Evolutionary conservation across 108 stramenopile genomes (phyloP), one percentile per base, ranked within the genome.

Genomic region (Licmophora abbreviata): DNA sequence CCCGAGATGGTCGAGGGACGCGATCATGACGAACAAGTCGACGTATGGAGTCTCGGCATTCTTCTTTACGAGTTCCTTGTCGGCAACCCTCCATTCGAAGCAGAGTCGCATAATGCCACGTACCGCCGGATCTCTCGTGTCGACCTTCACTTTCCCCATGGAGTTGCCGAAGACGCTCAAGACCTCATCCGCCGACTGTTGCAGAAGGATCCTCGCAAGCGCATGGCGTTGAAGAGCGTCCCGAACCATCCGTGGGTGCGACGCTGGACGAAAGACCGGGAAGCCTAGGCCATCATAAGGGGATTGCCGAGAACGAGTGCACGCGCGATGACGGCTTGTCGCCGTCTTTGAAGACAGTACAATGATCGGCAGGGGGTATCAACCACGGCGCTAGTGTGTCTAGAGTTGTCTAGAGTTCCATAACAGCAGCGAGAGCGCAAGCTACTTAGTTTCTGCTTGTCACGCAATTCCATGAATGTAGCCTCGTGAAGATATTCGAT

Each of bases 1-100:
- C 98, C 98, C 9, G 98, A 99, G 51, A 99, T 99, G 96, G 92
- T 99, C 23, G 95, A 96, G 70, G 92, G 88, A 44, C 60, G 81
- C 29, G 83, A 83, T 7, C 89, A 96, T 61, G 90, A 91, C 48
- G 73, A 85, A 61, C 64, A 73, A 51, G 92, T 93, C 14, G 97
- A 98, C 61, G 68, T 92, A 22, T 98, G 97, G 97, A 70, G 76
- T 35, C 58, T 98, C 15, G 97, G 97, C 0, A 90, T 99, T 1
- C 73, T 99, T 17, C 61, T 87, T 27, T 99, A 93, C 59, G 98
- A 99, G 61, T 95, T 99, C 55, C 62, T 99, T 17, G 89, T 93
- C 17, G 96, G 98, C 0, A 44, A 15, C 11, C 98, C 98, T 12
- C 98, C 98, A 22, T 99, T 99, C 61, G 96, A 97, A 61, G 94